Evolutionary conservation across 805 yeast genomes (phyloP).

Genomic region (Priceomyces haplophilus): DNA sequence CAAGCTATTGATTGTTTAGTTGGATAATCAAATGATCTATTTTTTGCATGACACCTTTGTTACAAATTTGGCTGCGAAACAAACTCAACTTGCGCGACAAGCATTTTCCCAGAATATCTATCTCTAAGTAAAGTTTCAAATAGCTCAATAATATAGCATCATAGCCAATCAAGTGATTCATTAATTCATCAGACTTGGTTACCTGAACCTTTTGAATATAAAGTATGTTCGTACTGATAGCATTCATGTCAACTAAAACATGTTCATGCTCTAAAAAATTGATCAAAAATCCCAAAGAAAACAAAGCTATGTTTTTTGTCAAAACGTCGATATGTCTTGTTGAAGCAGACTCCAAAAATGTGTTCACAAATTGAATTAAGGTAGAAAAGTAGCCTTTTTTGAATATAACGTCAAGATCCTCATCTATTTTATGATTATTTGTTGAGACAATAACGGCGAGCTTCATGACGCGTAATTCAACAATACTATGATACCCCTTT

Average conservation of each 20-base stretch:
- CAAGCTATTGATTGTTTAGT: not conserved
- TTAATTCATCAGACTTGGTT: conserved; percentile 4
- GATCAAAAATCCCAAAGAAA: conserved; percentile 14
- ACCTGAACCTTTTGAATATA: not conserved
- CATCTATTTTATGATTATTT: conserved; percentile 5
- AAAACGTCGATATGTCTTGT: not conserved
- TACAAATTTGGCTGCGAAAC: conserved; percentile 4
- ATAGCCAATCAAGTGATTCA: conserved; percentile 16
- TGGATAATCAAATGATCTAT: conserved; percentile 3
- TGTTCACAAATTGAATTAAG: conserved; percentile 10
- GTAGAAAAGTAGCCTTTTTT: conserved; percentile 6
- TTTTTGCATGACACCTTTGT: conserved; percentile 4
- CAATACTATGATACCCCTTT: not conserved
- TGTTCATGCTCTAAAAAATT: conserved; percentile 10
- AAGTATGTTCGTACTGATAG: not conserved
- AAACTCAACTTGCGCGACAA: conserved; percentile 4
- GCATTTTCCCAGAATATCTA: conserved; percentile 1
- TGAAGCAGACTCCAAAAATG: not conserved
- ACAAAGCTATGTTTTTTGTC: conserved; percentile 7
- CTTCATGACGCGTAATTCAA: conserved; percentile 8
- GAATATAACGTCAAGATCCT: conserved; percentile 1
- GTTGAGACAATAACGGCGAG: conserved; percentile 13
- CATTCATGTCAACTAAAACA: not conserved
- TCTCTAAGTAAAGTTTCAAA: conserved; percentile 6
- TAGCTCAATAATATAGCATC: conserved; percentile 12